Percentiles rank a stretch among this genome's conserved stretches.
Evolutionary conservation across 2,329 filamentous ascomycete species (phyloP).

Genomic region (Hymenoscyphus fructigenus): DNA sequence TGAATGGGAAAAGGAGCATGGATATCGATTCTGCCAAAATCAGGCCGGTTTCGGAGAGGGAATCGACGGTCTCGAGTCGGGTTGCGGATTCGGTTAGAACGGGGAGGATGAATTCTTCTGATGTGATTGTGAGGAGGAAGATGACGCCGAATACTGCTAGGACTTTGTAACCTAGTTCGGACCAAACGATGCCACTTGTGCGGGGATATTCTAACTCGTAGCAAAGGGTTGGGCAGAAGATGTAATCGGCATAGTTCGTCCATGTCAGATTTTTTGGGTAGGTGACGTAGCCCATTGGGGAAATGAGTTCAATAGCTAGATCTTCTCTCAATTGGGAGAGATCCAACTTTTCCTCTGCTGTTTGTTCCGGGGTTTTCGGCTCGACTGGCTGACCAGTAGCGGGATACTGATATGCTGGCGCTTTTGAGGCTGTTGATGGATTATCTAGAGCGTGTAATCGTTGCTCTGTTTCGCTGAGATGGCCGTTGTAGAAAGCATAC

Average conservation of each 20-base stretch:
- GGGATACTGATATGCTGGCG: slow-evolving; percentile 75
- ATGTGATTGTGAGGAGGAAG: slow-evolving; percentile 86
- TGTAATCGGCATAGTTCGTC: slow-evolving; percentile 79
- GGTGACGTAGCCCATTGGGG: slow-evolving; percentile 82
- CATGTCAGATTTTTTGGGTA: slow-evolving; percentile 88
- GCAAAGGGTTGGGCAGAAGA: slow-evolving; percentile 92
- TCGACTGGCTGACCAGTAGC: slow-evolving; percentile 35
- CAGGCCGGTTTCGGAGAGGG: slow-evolving; percentile 65
- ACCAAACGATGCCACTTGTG: slow-evolving; percentile 71
- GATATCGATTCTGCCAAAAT: slow-evolving; percentile 88
- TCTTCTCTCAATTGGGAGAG: slow-evolving; percentile 76
- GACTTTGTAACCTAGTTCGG: slow-evolving; percentile 79
- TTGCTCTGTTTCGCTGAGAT: slow-evolving; percentile 83
- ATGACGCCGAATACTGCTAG: slow-evolving; percentile 93
- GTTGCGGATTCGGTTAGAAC: slow-evolving; percentile 71
- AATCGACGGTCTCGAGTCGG: slow-evolving; percentile 47
- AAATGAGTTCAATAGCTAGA: slow-evolving; percentile 86
- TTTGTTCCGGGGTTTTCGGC: slow-evolving; percentile 29
- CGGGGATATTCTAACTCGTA: slow-evolving; percentile 97
- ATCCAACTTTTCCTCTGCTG: slow-evolving; percentile 44
- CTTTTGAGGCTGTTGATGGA: slow-evolving; percentile 67
- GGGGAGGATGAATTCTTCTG: slow-evolving; percentile 93
- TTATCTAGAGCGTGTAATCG: slow-evolving; percentile 77
- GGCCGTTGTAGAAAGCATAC: slow-evolving; percentile 97
- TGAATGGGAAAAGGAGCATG: slow-evolving; percentile 92